These are phyloP conservation scores for Fraxinus anomala DNA, from an alignment of 257 asterid species.

Conservation along the genomic window DNA sequence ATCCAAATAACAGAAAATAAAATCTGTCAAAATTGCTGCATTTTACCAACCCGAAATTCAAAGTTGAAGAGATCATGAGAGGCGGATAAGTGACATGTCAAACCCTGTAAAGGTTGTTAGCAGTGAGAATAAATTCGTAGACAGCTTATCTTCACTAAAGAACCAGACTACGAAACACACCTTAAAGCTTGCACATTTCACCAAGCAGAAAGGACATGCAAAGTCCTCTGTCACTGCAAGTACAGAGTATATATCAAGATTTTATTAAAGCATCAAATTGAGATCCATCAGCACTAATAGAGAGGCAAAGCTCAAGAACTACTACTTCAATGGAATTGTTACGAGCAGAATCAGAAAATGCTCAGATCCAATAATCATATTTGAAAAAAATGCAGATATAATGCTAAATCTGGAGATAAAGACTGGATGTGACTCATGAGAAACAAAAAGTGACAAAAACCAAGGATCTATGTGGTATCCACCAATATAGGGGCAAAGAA, in stretches of 20 bases:
- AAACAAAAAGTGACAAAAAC: no score
- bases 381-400: not conserved
- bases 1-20: slow-evolving; percentile 8
- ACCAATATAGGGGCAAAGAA: no score
- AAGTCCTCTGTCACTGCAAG: slow-evolving; percentile 96
- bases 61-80: slow-evolving; percentile 89
- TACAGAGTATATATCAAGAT: slow-evolving; percentile 34
- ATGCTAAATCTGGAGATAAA: no score
- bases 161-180: slow-evolving; percentile 36
- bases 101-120: slow-evolving; percentile 57
- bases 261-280: slow-evolving; percentile 27
- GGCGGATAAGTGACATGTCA: slow-evolving; percentile 77
- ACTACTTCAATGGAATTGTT: slow-evolving; percentile 8
- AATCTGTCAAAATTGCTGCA: slow-evolving; percentile 17
- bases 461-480: no score
- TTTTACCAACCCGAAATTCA: slow-evolving; percentile 94
- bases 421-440: no score
- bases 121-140: slow-evolving; percentile 30
- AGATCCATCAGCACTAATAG: not conserved
- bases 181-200: slow-evolving; percentile 91
- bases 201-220: slow-evolving; percentile 98
- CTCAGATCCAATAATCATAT: not conserved
- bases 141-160: not conserved
- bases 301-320: slow-evolving; percentile 20
- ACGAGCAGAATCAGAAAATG: not conserved